Base-by-base conservation (phyloP, 768 basidiomycete species). In the Lactarius indigo region DNA sequence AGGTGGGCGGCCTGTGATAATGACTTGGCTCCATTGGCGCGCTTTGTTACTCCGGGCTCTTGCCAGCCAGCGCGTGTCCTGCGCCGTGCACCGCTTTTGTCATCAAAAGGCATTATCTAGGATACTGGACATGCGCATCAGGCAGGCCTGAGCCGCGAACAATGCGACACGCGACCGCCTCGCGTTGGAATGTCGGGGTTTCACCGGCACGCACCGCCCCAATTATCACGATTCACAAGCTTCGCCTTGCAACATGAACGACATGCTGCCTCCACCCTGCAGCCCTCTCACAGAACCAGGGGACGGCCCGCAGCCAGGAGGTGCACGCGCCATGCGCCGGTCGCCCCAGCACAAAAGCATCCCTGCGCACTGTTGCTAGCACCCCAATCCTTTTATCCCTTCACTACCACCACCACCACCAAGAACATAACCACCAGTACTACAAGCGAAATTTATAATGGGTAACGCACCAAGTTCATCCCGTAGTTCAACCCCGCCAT, bases 241-340 rank as follows among this genome's bases (percentile, higher is more conserved):
- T 57, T 64, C 31, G 39, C 8, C 61, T 26, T 31, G 23, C 52
- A 59, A 30, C 61, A 63, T 59, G 66, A 67, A 68, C 35, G 61
- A 59, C 66, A 68, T 47, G 66, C 66, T 56, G 66, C 58, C 63
- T 68, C 63, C 66, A 33, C 66, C 66, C 62, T 33, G 66, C 63
- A 44, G n/a, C 41, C 58, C 66, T 26, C 66, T 63, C 63, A 55
- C 57, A 47, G 52, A 47, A 23, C 62, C 59, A 59, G 66, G 42
- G 58, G 58, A 30, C 42, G 33, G 52, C 41, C 42, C 61, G 55
- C 37, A 61, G 33, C 54, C 57, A 63, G 65, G 66, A 47, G 39
- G 58, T 59, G 54, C 62, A 64, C 62, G 66, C 62, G 57, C 18
- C 52, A 64, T 28, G 52, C 62, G 62, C 62, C 17, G 52, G 66